These are phyloP conservation scores for Saccharum officinarum DNA, from an alignment of 176 grass and related monocot genomes.

Conservation along the genomic window DNA sequence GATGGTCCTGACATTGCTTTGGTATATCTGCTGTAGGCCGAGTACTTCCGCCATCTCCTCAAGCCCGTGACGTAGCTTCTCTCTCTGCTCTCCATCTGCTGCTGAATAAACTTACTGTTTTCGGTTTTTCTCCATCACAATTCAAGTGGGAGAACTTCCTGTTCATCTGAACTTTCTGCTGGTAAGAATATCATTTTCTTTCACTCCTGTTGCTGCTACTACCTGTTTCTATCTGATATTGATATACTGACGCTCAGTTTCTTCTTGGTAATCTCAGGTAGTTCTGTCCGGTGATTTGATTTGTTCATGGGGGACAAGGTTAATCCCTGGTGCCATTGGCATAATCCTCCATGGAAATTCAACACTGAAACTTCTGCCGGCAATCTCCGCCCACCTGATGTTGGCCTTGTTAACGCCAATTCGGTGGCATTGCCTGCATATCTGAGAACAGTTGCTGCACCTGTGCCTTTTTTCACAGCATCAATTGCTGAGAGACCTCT, in stretches of 20 bases:
- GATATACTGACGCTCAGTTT: not conserved
- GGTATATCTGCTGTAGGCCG: conserved; percentile 55
- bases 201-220: not conserved
- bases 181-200: conserved; percentile 36
- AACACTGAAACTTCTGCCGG: conserved; percentile 12
- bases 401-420: conserved; percentile 35
- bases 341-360: conserved; percentile 58
- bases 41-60: conserved; percentile 96
- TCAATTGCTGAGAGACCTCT: conserved; percentile 18
- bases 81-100: conserved; percentile 28
- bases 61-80: conserved; percentile 89
- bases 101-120: conserved; percentile 28
- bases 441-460: conserved; percentile 35
- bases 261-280: conserved; percentile 41
- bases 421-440: conserved; percentile 44
- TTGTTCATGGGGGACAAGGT: conserved; percentile 60
- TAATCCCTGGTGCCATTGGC: conserved; percentile 51
- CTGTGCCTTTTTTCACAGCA: conserved; percentile 26
- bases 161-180: conserved; percentile 48
- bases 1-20: conserved; percentile 24
- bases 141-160: conserved; percentile 14
- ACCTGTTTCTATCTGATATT: not conserved
- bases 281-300: conserved; percentile 36
- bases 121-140: conserved; percentile 24
- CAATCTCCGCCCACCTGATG: conserved; percentile 47